Evolutionary conservation across 2,329 filamentous ascomycete species (phyloP), one percentile per base, ranked within the genome.

Genomic region (Fusarium hainanense): DNA sequence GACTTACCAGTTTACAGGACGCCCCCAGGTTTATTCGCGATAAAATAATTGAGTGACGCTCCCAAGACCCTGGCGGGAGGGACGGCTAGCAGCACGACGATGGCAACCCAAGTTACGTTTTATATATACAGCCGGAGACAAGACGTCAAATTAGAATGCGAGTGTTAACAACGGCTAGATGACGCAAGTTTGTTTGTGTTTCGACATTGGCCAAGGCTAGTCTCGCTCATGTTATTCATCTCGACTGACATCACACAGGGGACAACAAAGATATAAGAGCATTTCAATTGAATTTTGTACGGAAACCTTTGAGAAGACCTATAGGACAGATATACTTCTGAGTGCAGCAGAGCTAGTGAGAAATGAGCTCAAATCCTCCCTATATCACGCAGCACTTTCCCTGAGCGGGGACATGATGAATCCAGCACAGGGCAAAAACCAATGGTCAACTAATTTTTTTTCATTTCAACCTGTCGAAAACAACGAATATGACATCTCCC

Each of bases 391-490:
- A 58, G 63, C 63, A 66, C 63, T 66, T 61, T 66, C 48, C 54
- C 63, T 48, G 55, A 23, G 49, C n/a, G 34, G 48, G 51, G 68
- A 71, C 40, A 65, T 58, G 59, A 52, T 52, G 23, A 18, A 51
- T 42, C 69, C 73, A 68, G 71, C 73, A 52, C 74, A 68, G 70
- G 57, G 43, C 41, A 61, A 63, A 52, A 68, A 76, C 72, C 74
- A 70, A 72, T 75, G 74, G 73, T 74, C 75, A 77, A 77, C 70
- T 74, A 75, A 74, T 76, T 66, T 66, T 66, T 66, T 66, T 66
- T 66, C 63, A 66, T 66, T 66, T 74, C 70, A 70, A 70, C 66
- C 69, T 75, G 75, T 77, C 74, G 76, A 77, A 77, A 77, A 76
- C 75, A 75, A 76, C 74, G 72, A 61, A 73, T 69, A 72, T 72